phyloP scores from a whole-genome alignment of 2,329 filamentous ascomycete genomes.

The Fusarium sp. region DNA sequence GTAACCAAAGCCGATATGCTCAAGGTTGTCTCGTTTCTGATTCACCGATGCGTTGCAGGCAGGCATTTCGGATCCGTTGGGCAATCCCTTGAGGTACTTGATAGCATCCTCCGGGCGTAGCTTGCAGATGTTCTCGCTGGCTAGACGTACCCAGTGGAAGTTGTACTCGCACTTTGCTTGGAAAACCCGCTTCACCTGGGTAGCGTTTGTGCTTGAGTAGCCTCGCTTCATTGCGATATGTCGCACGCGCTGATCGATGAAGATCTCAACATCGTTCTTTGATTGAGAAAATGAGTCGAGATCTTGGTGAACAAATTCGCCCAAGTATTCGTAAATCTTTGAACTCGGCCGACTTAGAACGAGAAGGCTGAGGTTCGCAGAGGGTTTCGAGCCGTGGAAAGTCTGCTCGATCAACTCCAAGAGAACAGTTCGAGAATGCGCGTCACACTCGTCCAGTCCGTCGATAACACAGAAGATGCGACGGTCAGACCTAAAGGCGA shows the following conservation, averaged over 20 bases:
- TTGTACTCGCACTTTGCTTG: conserved; percentile 40
- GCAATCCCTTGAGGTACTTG: conserved; percentile 34
- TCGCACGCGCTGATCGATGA: conserved; percentile 37
- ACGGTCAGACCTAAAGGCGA: conserved; percentile 29
- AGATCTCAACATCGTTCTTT: conserved; percentile 35
- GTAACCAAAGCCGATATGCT: conserved; percentile 26
- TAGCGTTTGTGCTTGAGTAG: conserved; percentile 33
- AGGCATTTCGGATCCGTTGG: conserved; percentile 30
- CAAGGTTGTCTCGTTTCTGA: conserved; percentile 11
- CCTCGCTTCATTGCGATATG: conserved; percentile 29
- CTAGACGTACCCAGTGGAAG: conserved; percentile 46
- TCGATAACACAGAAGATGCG: conserved; percentile 31
- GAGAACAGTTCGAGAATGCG: conserved; percentile 17
- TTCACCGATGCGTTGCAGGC: conserved; percentile 3
- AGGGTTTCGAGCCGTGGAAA: conserved; percentile 21
- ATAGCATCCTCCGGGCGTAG: conserved; percentile 41
- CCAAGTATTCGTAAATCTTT: conserved; percentile 27
- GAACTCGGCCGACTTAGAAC: conserved; percentile 24
- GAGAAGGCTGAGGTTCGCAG: conserved; percentile 20
- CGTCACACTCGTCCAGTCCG: conserved; percentile 31
- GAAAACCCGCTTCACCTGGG: conserved; percentile 35
- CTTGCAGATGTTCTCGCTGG: conserved; percentile 38
- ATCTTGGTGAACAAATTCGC: conserved; percentile 39
- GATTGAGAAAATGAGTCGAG: conserved; percentile 39
- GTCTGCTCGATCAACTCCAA: conserved; percentile 32